Evolutionary conservation across 768 basidiomycete genomes (phyloP), one percentile per base, ranked within the genome.

Genomic region (Hydnum rufescens): DNA sequence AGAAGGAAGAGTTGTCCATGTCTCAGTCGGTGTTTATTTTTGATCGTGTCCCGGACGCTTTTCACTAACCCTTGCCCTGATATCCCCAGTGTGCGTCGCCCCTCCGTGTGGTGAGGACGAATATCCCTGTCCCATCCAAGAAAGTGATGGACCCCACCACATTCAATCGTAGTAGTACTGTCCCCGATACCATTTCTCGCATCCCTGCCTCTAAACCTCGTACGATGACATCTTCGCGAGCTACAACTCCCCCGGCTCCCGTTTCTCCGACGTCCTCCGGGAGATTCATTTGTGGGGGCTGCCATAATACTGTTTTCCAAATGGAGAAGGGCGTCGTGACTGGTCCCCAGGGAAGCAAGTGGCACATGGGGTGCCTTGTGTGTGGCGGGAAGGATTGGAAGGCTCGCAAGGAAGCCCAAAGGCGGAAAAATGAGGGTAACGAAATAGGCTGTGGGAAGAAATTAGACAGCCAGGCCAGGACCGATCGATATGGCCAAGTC

Each of bases 321-420:
- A 87, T 89, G 84, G 86, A 88, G 60, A 70, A 74, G 54, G 86
- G 86, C 5, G 84, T 88, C 29, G 80, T 89, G 34, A 79, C 83
- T 26, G 86, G 86, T 3, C 86, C 86, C 23, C 79, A 82, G 55
- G 81, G 81, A 32, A 78, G 79, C 30, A 73, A 74, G 56, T 89
- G 86, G 86, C 86, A 89, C 63, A 69, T 72, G 4, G 61, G 71
- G 34, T 89, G 86, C 63, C 70, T 89, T 48, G 71, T 85, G 4
- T 89, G 86, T 60, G 86, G 86, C 1, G 86, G 86, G 0, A 47
- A 44, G 43, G 31, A 52, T 18, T 43, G 34, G 51, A 16, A 13
- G 8, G 42, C 29, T n/a, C 36, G 32, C 22, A 31, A 19, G 18
- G 51, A 52, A 52, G 31, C 32, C 39, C 25, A 52, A 25, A 51